Evolutionary conservation across 305 asterid genomes (phyloP).

Genomic region (Euphrasia arctica): DNA sequence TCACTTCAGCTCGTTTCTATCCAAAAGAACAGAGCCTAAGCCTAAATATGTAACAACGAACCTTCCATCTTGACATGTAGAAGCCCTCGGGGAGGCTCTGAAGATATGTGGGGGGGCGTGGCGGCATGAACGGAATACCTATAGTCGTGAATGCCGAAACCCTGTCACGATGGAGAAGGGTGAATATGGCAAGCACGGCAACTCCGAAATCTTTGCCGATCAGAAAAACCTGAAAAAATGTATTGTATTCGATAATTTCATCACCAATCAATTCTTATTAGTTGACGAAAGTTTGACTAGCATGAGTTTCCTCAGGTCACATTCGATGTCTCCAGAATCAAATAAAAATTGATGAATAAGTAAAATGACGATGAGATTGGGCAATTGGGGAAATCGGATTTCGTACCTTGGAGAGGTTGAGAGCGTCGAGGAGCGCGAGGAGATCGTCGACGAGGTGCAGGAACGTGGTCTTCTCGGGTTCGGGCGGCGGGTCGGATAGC

Average conservation of each 20-base stretch:
- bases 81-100: slow-evolving; percentile 55
- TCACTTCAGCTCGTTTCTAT: no score
- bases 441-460: slow-evolving; percentile 46
- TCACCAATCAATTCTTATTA: no score
- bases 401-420: slow-evolving; percentile 51
- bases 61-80: slow-evolving; percentile 59
- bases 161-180: slow-evolving; percentile 49
- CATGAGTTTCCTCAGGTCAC: no score
- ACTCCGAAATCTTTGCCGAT: slow-evolving; percentile 62
- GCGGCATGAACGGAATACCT: slow-evolving; percentile 54
- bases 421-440: slow-evolving; percentile 47
- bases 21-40: no score
- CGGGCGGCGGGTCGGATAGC: slow-evolving; percentile 54
- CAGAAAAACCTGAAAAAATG: slow-evolving; percentile 44
- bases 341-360: background rate
- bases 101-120: slow-evolving; percentile 25
- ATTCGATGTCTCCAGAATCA: background rate
- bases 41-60: background rate
- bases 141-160: slow-evolving; percentile 51
- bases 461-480: slow-evolving; percentile 51
- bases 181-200: slow-evolving; percentile 36
- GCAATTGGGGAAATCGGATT: background rate
- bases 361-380: background rate
- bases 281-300: no score
- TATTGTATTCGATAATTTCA: background rate